Base-by-base conservation (phyloP, 371 early-diverging fungal genomes). In the Vairimorpha apis region DNA sequence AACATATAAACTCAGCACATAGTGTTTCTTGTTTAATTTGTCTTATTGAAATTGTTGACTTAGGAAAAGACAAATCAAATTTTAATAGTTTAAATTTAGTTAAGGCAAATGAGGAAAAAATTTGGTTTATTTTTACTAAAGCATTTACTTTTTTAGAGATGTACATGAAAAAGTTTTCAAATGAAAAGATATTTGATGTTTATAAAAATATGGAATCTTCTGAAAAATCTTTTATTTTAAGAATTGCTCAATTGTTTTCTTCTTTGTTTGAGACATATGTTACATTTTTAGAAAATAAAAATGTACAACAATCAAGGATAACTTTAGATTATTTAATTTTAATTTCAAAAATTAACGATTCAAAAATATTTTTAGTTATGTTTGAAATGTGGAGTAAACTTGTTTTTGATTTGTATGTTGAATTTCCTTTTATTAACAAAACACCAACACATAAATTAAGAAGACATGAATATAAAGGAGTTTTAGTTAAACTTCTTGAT, bases 1-100 rank as follows among this genome's bases (percentile, higher is more conserved):
- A 64, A 25, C 76, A 79, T 35, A 43, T 85, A 85, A 80, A 76
- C 38, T 65, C 70, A 13, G 13, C 67, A 25, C 75, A 76, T 49
- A 65, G 70, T 23, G 45, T 74, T 53, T 53, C 69, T n/a, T 35
- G 55, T 5, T 45, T 80, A 5, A 43, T 27, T 1, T 74, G 76
- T 45, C 25, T 80, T 27, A 64, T 62, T 59, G 80, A 80, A 33
- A 71, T 80, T 56, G 66, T 72, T 18, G 75, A 80, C 8, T 55
- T 60, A 30, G 64, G 58, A 47, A 68, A 51, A 21, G 51, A 62
- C 13, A 66, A 32, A n/a, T 55, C 23, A 2, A 44, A 53, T 60
- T 25, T 44, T 32, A 65, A 44, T 33, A 58, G 21, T 51, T 18
- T 58, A n/a, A 56, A 72, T 4, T 37, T 65, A 29, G 35, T 35